Evolutionary conservation across 139 green algal species (phyloP).

Genomic region (Edaphochlamys debaryana): DNA sequence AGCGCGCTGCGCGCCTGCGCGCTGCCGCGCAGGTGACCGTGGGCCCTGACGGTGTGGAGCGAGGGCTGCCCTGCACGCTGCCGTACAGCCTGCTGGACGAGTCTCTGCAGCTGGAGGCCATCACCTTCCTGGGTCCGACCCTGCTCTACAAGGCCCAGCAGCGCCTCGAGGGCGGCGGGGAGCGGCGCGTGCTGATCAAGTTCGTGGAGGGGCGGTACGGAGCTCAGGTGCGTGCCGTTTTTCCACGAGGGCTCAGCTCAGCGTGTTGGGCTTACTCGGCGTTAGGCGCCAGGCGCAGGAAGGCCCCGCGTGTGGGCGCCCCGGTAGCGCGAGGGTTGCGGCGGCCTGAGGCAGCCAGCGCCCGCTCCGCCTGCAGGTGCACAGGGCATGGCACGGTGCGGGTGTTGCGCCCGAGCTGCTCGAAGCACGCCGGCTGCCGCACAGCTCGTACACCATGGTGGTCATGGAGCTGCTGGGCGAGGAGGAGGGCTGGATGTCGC

Average conservation of each 20-base stretch:
- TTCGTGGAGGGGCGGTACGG: conserved; percentile 10
- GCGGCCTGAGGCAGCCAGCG: background rate
- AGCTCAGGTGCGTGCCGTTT: background rate
- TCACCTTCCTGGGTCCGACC: background rate
- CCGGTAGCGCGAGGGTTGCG: background rate
- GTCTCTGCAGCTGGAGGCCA: background rate
- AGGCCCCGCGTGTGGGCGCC: too few species aligned
- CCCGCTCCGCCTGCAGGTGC: background rate
- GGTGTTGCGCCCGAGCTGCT: background rate
- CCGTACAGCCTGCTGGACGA: conserved; percentile 14
- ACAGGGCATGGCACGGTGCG: background rate
- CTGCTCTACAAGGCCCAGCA: conserved; percentile 1
- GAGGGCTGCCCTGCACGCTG: background rate
- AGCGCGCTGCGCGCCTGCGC: too few species aligned
- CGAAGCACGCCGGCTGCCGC: background rate
- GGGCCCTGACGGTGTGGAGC: too few species aligned
- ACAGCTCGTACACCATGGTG: background rate
- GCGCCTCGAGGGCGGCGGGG: background rate
- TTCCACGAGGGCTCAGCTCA: background rate
- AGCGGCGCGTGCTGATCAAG: conserved; percentile 3
- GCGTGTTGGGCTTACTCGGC: too few species aligned
- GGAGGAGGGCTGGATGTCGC: background rate
- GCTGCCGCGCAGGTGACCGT: too few species aligned
- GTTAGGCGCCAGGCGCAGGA: too few species aligned
- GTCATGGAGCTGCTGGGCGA: background rate